Conservation (phyloP, 2,329 filamentous ascomycete species). For the Pyrenochaeta sp. region DNA sequence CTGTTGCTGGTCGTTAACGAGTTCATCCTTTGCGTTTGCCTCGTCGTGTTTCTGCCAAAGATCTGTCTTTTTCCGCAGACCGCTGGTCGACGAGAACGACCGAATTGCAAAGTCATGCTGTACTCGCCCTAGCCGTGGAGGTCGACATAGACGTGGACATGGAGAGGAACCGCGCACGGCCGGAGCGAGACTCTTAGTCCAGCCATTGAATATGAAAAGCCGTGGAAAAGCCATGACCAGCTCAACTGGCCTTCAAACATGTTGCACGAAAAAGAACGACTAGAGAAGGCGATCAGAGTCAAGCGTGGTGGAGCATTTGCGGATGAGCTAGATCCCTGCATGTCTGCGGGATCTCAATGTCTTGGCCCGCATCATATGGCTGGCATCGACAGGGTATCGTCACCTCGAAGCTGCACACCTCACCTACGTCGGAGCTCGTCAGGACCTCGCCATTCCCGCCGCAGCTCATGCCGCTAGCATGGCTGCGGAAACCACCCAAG, state of each 20-base stretch:
- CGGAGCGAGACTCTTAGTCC: conserved; percentile 33
- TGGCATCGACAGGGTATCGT: conserved; percentile 27
- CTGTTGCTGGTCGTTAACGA: conserved; percentile 14
- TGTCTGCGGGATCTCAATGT: conserved; percentile 12
- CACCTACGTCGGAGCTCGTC: conserved; percentile 27
- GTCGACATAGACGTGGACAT: conserved; percentile 9
- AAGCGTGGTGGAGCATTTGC: conserved; percentile 18
- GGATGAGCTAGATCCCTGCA: conserved; percentile 23
- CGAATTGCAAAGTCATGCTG: conserved; percentile 11
- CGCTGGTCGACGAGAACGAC: conserved; percentile 25
- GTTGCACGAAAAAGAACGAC: conserved; percentile 9
- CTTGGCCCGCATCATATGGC: conserved; percentile 44
- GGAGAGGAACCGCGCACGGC: conserved; percentile 1
- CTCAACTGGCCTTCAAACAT: conserved; percentile 22
- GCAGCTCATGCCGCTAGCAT: conserved; percentile 53
- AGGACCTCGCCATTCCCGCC: conserved; percentile 25
- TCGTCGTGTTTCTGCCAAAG: conserved; percentile 34
- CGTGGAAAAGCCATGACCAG: conserved; percentile 39
- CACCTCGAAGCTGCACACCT: conserved; percentile 33
- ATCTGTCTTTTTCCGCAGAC: conserved; percentile 33
- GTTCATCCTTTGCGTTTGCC: conserved; percentile 15
- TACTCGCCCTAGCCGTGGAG: conserved; percentile 7
- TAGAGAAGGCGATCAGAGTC: background rate
- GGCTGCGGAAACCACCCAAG: conserved; percentile 48
- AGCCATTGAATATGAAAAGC: conserved; percentile 29